Percentiles rank a stretch among this genome's conserved stretches.
phyloP scores from a whole-genome alignment of 805 yeast genomes.

The Blastobotrys muscicola region DNA sequence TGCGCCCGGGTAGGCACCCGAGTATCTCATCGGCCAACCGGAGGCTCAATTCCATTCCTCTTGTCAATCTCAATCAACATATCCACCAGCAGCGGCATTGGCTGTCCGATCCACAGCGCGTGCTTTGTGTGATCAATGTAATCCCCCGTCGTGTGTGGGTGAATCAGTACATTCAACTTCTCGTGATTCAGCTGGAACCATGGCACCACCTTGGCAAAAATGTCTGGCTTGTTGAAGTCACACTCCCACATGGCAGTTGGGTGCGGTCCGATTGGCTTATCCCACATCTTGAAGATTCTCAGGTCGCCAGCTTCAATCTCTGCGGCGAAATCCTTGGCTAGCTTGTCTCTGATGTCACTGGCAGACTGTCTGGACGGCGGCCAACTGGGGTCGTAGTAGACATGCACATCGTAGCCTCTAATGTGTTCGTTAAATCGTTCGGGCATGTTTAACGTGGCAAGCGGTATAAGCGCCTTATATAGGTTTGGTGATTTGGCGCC shows the following conservation, averaged over 20 bases:
- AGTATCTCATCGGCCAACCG: too few species aligned
- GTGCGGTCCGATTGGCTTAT: conserved; percentile 48
- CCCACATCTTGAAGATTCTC: conserved; percentile 38
- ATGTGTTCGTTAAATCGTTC: conserved; percentile 13
- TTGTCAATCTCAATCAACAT: conserved; percentile 1
- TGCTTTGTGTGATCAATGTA: conserved; percentile 42
- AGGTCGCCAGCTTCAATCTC: conserved; percentile 34
- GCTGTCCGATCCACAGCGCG: conserved; percentile 52
- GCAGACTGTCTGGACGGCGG: conserved; percentile 31
- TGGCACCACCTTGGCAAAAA: conserved; percentile 38
- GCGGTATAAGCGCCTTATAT: too few species aligned
- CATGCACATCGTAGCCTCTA: conserved; percentile 44
- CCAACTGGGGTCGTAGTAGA: conserved; percentile 37
- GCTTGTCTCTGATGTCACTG: conserved; percentile 30
- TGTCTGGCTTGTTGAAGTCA: conserved; percentile 40
- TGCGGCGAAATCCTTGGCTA: conserved; percentile 33
- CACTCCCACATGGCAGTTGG: conserved; percentile 50
- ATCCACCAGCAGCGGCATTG: conserved; percentile 19
- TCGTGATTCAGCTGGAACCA: conserved; percentile 48
- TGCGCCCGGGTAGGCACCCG: too few species aligned
- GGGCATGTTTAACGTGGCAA: too few species aligned
- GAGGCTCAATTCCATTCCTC: too few species aligned
- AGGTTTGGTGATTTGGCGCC: too few species aligned
- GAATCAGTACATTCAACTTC: conserved; percentile 42
- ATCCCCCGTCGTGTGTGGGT: conserved; percentile 38